Percentiles rank a stretch among this genome's conserved stretches.
These are phyloP conservation scores for Gypsophila paniculata DNA, from an alignment of 179 eudicot species.

Conservation along the genomic window DNA sequence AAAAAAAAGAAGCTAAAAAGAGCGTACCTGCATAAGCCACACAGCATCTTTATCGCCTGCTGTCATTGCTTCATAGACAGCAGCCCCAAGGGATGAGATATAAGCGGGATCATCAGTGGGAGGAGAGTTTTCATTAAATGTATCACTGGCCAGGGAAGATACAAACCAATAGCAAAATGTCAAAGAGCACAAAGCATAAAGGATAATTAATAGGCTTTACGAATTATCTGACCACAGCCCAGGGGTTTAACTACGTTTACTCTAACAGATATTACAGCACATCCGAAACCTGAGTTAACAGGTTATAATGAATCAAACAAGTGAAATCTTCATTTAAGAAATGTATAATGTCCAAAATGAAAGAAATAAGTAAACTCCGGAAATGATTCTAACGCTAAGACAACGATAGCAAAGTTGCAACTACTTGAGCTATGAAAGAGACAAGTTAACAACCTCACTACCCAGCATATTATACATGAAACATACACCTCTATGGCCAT, in stretches of 20 bases:
- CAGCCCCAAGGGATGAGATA: slow-evolving; percentile 90
- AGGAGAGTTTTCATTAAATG: slow-evolving; percentile 94
- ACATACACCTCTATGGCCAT: slow-evolving; percentile 14
- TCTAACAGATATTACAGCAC: background rate
- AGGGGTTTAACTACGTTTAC: slow-evolving; percentile 1
- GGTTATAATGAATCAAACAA: background rate
- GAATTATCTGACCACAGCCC: slow-evolving; percentile 13
- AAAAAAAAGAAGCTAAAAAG: background rate
- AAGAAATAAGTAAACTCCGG: slow-evolving; percentile 3
- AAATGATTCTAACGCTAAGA: no score
- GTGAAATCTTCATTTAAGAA: background rate
- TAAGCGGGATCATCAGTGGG: slow-evolving; percentile 84
- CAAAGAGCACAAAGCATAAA: background rate
- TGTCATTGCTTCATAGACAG: slow-evolving; percentile 88
- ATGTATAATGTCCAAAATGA: background rate
- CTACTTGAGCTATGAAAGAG: background rate
- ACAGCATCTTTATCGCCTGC: slow-evolving; percentile 81
- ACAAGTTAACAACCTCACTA: background rate
- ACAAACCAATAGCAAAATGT: slow-evolving; percentile 9
- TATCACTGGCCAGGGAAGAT: slow-evolving; percentile 55
- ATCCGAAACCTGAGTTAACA: background rate
- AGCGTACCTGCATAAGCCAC: slow-evolving; percentile 96
- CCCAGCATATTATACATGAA: background rate
- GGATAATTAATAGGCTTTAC: slow-evolving; percentile 1
- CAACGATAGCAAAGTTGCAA: slow-evolving; percentile 4